Evolutionary conservation across 2,329 filamentous ascomycete genomes (phyloP).

Genomic region (Nemania serpens): DNA sequence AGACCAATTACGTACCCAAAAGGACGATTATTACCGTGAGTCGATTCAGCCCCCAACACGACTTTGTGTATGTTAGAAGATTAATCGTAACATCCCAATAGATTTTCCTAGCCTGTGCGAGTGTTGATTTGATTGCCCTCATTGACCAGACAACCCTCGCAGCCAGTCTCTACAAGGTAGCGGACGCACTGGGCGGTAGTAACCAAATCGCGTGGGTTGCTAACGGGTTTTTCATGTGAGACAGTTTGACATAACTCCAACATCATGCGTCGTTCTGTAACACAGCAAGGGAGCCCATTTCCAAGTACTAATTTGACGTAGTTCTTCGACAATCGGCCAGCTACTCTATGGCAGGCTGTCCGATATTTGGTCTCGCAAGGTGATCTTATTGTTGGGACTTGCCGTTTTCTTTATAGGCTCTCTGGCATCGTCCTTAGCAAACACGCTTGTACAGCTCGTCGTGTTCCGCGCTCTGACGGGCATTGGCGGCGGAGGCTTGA

Average conservation of each 20-base stretch:
- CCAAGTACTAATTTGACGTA: constrained; percentile 21
- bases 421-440: constrained; percentile 48
- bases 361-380: constrained; percentile 53
- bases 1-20: constrained; percentile 59
- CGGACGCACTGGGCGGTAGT: constrained; percentile 54
- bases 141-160: constrained; percentile 64
- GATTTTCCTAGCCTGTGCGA: constrained; percentile 63
- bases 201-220: constrained; percentile 60
- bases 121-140: constrained; percentile 58
- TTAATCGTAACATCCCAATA: constrained; percentile 31
- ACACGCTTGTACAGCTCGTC: constrained; percentile 47
- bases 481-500: constrained; percentile 38
- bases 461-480: constrained; percentile 48
- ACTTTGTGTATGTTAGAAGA: not conserved
- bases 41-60: not conserved
- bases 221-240: constrained; percentile 60
- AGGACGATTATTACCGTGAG: constrained; percentile 56
- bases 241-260: too few species aligned
- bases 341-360: constrained; percentile 52
- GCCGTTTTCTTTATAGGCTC: constrained; percentile 51
- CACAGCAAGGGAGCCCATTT: not conserved
- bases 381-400: constrained; percentile 45
- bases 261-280: not conserved
- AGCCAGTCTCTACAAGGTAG: constrained; percentile 58
- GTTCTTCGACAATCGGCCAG: constrained; percentile 53